These are phyloP conservation scores for Fagus sylvatica DNA, from an alignment of 306 rosid species.

Conservation along the genomic window DNA sequence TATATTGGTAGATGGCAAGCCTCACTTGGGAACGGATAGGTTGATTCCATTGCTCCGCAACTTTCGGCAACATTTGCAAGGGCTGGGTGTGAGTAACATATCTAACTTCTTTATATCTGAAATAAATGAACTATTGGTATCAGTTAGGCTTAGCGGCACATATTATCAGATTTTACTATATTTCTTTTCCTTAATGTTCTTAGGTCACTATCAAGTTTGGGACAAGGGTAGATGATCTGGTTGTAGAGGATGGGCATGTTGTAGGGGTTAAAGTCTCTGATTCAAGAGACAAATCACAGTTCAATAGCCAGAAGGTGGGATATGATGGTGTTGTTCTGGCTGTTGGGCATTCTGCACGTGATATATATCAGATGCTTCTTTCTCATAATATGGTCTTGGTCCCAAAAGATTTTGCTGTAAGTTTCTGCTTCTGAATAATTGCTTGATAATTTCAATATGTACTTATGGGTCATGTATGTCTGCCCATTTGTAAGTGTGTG, in stretches of 20 bases:
- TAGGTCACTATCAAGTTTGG: conserved; percentile 93
- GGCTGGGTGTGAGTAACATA: conserved; percentile 75
- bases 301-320: conserved; percentile 58
- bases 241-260: conserved; percentile 56
- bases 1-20: conserved; percentile 84
- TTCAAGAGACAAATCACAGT: conserved; percentile 52
- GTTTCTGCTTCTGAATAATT: conserved; percentile 40
- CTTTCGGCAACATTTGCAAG: conserved; percentile 77
- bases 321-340: conserved; percentile 87
- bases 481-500: conserved; percentile 2
- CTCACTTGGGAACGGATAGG: conserved; percentile 95
- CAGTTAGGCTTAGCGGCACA: conserved; percentile 21
- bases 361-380: conserved; percentile 76
- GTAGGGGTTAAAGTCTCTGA: conserved; percentile 72
- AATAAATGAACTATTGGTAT: conserved; percentile 8
- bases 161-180: conserved; percentile 20
- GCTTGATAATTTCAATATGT: background rate
- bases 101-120: conserved; percentile 21
- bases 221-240: conserved; percentile 82
- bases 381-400: conserved; percentile 72
- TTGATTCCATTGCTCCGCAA: conserved; percentile 92
- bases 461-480: background rate
- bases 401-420: conserved; percentile 88
- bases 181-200: conserved; percentile 23
- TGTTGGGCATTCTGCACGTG: conserved; percentile 99